phyloP scores from a whole-genome alignment of 345 rosid genomes.

The Euphorbia tirucalli region DNA sequence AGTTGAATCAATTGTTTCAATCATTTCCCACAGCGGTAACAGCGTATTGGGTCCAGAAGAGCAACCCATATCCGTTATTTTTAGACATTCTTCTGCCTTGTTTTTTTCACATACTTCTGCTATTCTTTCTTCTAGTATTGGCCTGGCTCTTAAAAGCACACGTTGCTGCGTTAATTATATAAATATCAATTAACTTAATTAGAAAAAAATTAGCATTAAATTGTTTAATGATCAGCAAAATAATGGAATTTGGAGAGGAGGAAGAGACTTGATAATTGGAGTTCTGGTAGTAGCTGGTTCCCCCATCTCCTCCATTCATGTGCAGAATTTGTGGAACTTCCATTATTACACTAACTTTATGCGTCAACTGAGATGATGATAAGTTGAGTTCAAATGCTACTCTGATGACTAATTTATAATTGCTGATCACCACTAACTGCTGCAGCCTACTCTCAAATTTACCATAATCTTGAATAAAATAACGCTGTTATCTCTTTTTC shows the following conservation, averaged over 20 bases:
- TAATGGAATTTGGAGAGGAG: not conserved
- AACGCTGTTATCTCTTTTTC: no score
- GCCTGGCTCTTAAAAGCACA: not conserved
- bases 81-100: not conserved
- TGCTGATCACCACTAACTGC: no score
- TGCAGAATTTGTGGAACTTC: not conserved
- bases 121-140: not conserved
- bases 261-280: conserved; percentile 10
- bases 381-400: no score
- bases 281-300: conserved; percentile 19
- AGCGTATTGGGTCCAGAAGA: conserved; percentile 49
- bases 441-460: no score
- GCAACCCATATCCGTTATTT: conserved; percentile 42
- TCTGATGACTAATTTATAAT: no score
- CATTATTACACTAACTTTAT: no score
- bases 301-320: conserved; percentile 25
- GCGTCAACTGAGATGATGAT: no score
- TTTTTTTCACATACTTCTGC: not conserved
- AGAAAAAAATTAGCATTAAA: not conserved
- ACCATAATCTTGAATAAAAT: no score
- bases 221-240: not conserved
- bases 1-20: conserved; percentile 15
- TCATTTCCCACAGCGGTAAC: conserved; percentile 7
- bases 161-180: not conserved
- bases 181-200: no score